These are phyloP conservation scores for Iodosphaeria phyllophila DNA, from an alignment of 2,329 filamentous ascomycete species.

Conservation along the genomic window DNA sequence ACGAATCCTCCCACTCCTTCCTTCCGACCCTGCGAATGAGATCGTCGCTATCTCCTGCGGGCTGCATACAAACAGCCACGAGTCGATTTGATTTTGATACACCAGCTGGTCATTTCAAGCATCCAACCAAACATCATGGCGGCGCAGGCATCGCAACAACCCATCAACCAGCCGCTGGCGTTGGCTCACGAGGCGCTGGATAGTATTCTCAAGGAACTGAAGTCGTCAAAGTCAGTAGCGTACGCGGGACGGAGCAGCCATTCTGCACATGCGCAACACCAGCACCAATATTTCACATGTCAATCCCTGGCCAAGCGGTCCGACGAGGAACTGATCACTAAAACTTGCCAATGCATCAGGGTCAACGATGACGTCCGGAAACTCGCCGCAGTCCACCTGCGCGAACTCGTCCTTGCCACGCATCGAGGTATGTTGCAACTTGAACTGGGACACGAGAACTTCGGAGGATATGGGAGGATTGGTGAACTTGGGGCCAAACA, in stretches of 20 bases:
- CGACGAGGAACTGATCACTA: conserved; percentile 1
- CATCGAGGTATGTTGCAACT: conserved; percentile 27
- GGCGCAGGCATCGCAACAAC: conserved; percentile 19
- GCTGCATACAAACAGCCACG: no score
- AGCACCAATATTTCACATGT: background rate
- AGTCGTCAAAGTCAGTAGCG: conserved; percentile 36
- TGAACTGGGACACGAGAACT: no score
- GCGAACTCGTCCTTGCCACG: conserved; percentile 33
- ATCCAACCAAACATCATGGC: no score
- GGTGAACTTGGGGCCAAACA: conserved; percentile 3
- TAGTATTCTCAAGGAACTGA: conserved; percentile 32
- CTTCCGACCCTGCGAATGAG: no score
- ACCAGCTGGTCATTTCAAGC: no score
- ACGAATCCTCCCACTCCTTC: no score
- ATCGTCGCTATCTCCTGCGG: no score
- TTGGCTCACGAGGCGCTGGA: conserved; percentile 37
- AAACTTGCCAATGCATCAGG: conserved; percentile 9
- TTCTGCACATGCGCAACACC: background rate
- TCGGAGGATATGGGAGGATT: no score
- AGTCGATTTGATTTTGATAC: no score
- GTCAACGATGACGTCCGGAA: conserved; percentile 30
- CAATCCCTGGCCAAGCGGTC: background rate
- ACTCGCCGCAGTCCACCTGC: conserved; percentile 32
- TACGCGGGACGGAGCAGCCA: no score
- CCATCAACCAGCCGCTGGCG: conserved; percentile 18